These are phyloP conservation scores for Panicum virgatum DNA, from an alignment of 202 grass and related monocot genomes.

Conservation along the genomic window DNA sequence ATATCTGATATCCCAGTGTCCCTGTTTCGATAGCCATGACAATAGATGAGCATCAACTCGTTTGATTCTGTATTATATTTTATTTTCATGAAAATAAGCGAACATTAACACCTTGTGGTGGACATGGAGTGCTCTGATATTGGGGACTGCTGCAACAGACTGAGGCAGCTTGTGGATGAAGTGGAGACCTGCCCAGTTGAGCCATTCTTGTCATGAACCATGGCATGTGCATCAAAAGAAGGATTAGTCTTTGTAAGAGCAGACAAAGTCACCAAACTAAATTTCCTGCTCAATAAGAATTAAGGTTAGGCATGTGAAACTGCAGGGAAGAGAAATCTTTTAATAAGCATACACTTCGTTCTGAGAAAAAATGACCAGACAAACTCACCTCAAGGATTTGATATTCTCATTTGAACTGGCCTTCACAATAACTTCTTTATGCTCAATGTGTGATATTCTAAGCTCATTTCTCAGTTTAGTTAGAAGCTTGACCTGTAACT, in stretches of 20 bases:
- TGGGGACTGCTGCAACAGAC: constrained; percentile 27
- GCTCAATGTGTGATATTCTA: constrained; percentile 64
- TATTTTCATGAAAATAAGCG: neutral
- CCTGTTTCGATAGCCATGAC: constrained; percentile 15
- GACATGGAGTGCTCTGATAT: constrained; percentile 14
- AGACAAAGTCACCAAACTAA: constrained; percentile 23
- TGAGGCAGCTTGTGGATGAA: constrained; percentile 31
- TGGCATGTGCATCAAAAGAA: constrained; percentile 19
- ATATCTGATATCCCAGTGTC: constrained; percentile 23
- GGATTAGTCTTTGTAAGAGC: constrained; percentile 26
- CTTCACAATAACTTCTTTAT: constrained; percentile 61
- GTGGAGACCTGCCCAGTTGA: constrained; percentile 19
- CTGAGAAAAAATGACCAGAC: neutral
- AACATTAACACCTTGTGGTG: constrained; percentile 33
- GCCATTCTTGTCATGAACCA: constrained; percentile 32
- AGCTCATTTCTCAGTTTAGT: constrained; percentile 61
- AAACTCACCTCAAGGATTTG: constrained; percentile 62
- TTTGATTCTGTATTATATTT: neutral
- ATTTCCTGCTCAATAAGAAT: constrained; percentile 51
- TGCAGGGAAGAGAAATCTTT: constrained; percentile 16
- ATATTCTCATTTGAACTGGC: constrained; percentile 59
- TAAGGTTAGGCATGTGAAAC: constrained; percentile 25
- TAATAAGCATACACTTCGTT: constrained; percentile 8
- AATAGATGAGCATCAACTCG: neutral
- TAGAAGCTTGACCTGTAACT: constrained; percentile 67